These are phyloP conservation scores for Diversispora epigaea DNA, from an alignment of 192 early-diverging fungal genomes.

Conservation along the genomic window DNA sequence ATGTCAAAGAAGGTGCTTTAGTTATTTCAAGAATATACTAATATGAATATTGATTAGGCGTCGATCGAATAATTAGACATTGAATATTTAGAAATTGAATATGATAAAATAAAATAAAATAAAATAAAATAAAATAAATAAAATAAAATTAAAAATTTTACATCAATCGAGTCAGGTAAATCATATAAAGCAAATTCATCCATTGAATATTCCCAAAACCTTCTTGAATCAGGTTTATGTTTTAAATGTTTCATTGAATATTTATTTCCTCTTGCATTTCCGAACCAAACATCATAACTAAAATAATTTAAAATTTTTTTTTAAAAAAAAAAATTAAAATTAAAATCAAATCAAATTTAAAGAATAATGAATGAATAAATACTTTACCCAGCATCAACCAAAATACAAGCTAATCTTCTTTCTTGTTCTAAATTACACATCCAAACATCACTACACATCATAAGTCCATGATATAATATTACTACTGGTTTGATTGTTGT, in stretches of 20 bases:
- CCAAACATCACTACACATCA: conserved; percentile 93
- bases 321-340: not conserved
- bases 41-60: not conserved
- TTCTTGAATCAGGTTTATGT: conserved; percentile 61
- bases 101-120: not conserved
- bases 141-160: conserved; percentile 35
- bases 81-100: too few species aligned
- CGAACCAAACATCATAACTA: conserved; percentile 93
- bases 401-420: conserved; percentile 74
- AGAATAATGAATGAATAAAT: not conserved
- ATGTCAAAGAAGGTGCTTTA: conserved; percentile 75
- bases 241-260: conserved; percentile 83
- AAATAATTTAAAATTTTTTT: not conserved
- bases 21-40: conserved; percentile 84
- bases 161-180: conserved; percentile 80
- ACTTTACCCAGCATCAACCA: conserved; percentile 73
- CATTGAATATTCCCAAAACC: conserved; percentile 93
- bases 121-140: not conserved
- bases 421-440: conserved; percentile 79
- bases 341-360: not conserved
- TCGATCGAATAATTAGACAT: too few species aligned
- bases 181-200: conserved; percentile 89
- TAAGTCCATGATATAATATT: conserved; percentile 91
- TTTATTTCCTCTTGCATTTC: conserved; percentile 93
- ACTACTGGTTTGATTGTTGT: conserved; percentile 72